These are phyloP conservation scores for Suillus paluster DNA, from an alignment of 768 basidiomycete species.

Conservation along the genomic window DNA sequence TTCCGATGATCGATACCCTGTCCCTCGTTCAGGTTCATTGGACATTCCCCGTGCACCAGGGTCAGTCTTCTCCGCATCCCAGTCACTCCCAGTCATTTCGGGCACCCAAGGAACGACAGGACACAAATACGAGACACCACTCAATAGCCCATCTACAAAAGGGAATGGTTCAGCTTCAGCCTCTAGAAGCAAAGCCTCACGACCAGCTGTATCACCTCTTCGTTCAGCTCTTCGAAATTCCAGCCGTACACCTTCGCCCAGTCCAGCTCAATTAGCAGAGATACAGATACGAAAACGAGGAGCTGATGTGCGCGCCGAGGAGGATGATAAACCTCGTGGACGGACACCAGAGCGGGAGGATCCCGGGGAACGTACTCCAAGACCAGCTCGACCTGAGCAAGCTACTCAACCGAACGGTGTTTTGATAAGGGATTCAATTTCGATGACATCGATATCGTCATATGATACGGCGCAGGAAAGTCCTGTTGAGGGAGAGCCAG, in stretches of 20 bases:
- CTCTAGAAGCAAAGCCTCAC: conserved; percentile 7
- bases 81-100: not conserved
- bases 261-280: conserved; percentile 16
- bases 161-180: not conserved
- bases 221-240: conserved; percentile 64
- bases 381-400: not conserved
- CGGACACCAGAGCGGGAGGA: conserved; percentile 13
- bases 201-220: conserved; percentile 53
- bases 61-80: conserved; percentile 11
- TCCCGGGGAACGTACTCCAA: not conserved
- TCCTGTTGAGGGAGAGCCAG: conserved; percentile 37
- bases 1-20: not conserved
- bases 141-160: not conserved
- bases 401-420: conserved; percentile 16
- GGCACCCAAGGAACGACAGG: not conserved
- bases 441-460: conserved; percentile 56
- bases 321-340: not conserved
- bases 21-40: conserved; percentile 17
- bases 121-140: not conserved
- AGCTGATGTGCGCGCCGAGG: not conserved
- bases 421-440: conserved; percentile 38
- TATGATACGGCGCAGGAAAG: conserved; percentile 70
- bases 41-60: conserved; percentile 28
- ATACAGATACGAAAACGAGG: conserved; percentile 1
- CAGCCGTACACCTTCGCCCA: conserved; percentile 55